Percentiles rank a stretch among this genome's conserved stretches.
Evolutionary conservation across 768 basidiomycete species (phyloP).

Genomic region (Lyophyllum semitale): DNA sequence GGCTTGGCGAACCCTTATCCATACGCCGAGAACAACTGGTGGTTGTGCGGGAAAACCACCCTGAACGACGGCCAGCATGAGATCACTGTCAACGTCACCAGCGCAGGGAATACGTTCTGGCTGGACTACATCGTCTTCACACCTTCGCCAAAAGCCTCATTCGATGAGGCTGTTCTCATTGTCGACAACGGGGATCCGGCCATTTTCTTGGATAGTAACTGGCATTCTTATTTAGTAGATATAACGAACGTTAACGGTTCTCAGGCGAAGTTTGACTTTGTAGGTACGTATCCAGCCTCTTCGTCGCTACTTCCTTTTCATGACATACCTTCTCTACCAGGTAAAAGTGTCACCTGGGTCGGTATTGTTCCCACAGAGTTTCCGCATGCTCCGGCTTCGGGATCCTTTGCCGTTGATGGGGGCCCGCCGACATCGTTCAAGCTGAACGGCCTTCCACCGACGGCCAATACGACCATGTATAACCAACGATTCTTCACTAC

Average conservation of each 20-base stretch:
- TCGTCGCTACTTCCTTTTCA: neutral
- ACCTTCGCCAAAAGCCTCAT: too few species aligned
- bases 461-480: conserved; percentile 15
- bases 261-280: neutral
- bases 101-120: conserved; percentile 1
- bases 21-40: conserved; percentile 17
- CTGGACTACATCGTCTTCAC: conserved; percentile 6
- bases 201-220: neutral
- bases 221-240: neutral
- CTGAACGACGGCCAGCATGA: too few species aligned
- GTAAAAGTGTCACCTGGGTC: conserved; percentile 24
- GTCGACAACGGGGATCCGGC: neutral
- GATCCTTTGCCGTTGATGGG: conserved; percentile 29
- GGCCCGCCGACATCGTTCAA: too few species aligned
- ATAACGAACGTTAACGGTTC: neutral
- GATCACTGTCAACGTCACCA: too few species aligned
- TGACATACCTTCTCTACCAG: too few species aligned
- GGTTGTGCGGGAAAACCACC: conserved; percentile 15
- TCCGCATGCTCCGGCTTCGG: conserved; percentile 11
- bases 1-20: neutral
- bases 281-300: neutral
- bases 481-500: conserved; percentile 21
- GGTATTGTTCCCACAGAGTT: conserved; percentile 21
- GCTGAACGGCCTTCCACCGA: conserved; percentile 14
- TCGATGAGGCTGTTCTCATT: neutral